Evolutionary conservation across 352 stramenopile species (phyloP).

Genomic region (Globisporangium apiculatum): DNA sequence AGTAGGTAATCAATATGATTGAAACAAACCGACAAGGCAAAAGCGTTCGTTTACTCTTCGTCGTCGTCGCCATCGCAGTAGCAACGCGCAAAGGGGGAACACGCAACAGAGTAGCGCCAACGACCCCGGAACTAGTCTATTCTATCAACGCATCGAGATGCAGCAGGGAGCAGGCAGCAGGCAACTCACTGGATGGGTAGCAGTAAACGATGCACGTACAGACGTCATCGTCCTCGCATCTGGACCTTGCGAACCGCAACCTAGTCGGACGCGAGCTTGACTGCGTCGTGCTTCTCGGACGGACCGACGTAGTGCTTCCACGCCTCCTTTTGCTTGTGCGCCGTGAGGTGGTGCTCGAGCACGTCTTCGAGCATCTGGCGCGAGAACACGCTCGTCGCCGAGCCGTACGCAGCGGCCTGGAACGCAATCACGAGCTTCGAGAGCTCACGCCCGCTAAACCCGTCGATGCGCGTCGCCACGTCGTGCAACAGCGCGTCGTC

Average conservation of each 20-base stretch:
- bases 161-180: not conserved
- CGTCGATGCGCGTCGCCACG: constrained; percentile 91
- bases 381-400: constrained; percentile 89
- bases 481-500: constrained; percentile 90
- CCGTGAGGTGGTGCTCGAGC: constrained; percentile 91
- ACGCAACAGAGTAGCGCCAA: constrained; percentile 69
- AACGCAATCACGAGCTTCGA: constrained; percentile 99
- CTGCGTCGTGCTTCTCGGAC: constrained; percentile 36
- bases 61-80: not conserved
- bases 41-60: constrained; percentile 1
- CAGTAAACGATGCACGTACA: too few relatives aligned
- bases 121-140: constrained; percentile 83
- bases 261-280: constrained; percentile 53
- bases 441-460: constrained; percentile 98
- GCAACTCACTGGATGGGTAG: too few relatives aligned
- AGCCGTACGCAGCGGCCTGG: constrained; percentile 97
- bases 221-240: not conserved
- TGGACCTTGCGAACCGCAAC: not conserved
- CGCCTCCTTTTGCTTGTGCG: constrained; percentile 90
- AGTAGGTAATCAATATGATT: too few relatives aligned
- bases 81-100: constrained; percentile 7
- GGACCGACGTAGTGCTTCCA: constrained; percentile 86
- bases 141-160: constrained; percentile 41
- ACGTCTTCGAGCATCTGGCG: constrained; percentile 92
- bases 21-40: not conserved